Evolutionary conservation across 2,329 filamentous ascomycete genomes (phyloP).

Genomic region (Penicillium oxalicum): DNA sequence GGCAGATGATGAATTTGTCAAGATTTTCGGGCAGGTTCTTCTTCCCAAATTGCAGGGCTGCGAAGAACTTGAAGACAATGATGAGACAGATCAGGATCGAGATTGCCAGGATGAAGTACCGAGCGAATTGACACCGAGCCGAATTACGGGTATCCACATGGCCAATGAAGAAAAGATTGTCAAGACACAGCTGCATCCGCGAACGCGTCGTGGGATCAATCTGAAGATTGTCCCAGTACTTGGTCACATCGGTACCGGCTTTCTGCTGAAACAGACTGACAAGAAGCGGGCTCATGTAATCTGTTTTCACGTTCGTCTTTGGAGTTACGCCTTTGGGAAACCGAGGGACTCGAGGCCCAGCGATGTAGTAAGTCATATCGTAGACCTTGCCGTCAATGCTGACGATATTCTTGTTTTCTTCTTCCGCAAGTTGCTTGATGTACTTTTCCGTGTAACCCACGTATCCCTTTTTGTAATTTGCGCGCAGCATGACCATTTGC

Average conservation of each 20-base stretch:
- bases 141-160: constrained; percentile 89
- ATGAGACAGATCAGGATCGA: constrained; percentile 73
- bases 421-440: constrained; percentile 59
- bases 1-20: constrained; percentile 97
- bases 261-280: constrained; percentile 69
- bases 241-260: constrained; percentile 72
- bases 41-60: constrained; percentile 84
- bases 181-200: constrained; percentile 74
- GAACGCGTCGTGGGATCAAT: constrained; percentile 53
- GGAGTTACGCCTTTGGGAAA: constrained; percentile 49
- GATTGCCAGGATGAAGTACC: constrained; percentile 82
- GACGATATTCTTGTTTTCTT: constrained; percentile 62
- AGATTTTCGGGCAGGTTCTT: constrained; percentile 93
- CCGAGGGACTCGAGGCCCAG: constrained; percentile 63
- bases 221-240: constrained; percentile 69
- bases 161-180: constrained; percentile 92
- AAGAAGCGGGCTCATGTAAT: constrained; percentile 77
- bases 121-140: constrained; percentile 73
- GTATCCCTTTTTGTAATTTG: constrained; percentile 77
- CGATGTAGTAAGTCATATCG: constrained; percentile 77
- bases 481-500: constrained; percentile 70
- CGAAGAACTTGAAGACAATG: constrained; percentile 93
- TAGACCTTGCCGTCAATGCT: constrained; percentile 77
- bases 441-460: constrained; percentile 78
- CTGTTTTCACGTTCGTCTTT: constrained; percentile 48